Base-by-base conservation (phyloP, 2,329 filamentous ascomycete genomes). In the Fusarium sp. region DNA sequence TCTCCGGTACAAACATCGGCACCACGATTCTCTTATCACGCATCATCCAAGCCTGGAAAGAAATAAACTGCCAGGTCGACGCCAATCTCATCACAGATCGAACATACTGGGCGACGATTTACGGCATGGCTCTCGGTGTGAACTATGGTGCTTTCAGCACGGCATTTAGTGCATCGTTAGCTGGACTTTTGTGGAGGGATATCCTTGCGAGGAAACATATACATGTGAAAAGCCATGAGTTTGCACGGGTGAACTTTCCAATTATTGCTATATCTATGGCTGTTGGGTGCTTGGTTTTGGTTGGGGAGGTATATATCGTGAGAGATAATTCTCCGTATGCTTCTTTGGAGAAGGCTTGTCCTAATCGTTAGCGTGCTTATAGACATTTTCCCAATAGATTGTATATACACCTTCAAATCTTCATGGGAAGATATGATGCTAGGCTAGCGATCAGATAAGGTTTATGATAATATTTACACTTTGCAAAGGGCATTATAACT, bases 111-210 rank as follows among this genome's bases (percentile, higher is more conserved):
- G 91, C 86, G 0, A 91, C 90, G 0, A 87, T 93, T 0, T 93
- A 93, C 77, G 87, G 86, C 76, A 91, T 93, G 89, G 91, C 91
- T 0, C 79, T 93, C 0, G 90, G 90, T 4, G 89, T 93, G 64
- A 93, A 93, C 76, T 93, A 89, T 61, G 91, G 91, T 6, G 91
- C 91, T 0, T 93, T 93, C 75, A 92, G 90, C 74, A 87, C 88
- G 0, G 89, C 90, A 0, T 92, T 93, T 71, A 91, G 89, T 67
- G 91, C 90, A 0, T 92, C 90, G 0, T 78, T 93, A 3, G 91
- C 91, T 2, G 91, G 91, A 2, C 82, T 93, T 11, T 80, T 93
- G 0, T 93, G 91, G 91, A 84, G 89, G 4, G 90, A 93, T 66
- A 93, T 93, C 19, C 82, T 93, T 2, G 79, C 77, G 0, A 82